phyloP scores from a whole-genome alignment of 73 alveolate species.

The Urostyla sp. region DNA sequence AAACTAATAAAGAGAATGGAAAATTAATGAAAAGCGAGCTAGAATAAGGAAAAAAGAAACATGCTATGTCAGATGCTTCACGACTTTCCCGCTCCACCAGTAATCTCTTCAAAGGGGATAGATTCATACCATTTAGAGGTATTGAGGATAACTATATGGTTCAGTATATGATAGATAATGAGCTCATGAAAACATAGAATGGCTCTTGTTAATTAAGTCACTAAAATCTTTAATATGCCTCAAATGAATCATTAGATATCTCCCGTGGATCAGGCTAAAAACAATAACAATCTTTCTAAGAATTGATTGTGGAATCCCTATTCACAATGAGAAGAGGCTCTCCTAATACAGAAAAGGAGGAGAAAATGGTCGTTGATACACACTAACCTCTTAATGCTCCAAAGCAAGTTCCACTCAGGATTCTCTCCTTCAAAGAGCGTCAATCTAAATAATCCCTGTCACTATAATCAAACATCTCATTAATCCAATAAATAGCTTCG shows the following conservation, averaged over 20 bases:
- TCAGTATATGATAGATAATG: conserved; percentile 22
- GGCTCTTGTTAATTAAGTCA: not conserved
- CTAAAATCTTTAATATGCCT: not conserved
- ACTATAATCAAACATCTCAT: conserved; percentile 9
- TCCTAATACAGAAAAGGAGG: conserved; percentile 31
- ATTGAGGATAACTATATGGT: conserved; percentile 35
- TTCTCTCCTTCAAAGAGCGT: conserved; percentile 49
- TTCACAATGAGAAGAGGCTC: conserved; percentile 38
- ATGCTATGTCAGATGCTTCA: too few species aligned
- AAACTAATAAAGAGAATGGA: too few species aligned
- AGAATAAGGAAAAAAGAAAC: too few species aligned
- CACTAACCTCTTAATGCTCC: too few species aligned
- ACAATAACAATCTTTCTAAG: conserved; percentile 30
- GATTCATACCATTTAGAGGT: conserved; percentile 59
- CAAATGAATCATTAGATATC: not conserved
- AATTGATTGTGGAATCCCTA: conserved; percentile 23
- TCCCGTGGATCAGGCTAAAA: conserved; percentile 43
- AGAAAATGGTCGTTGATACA: too few species aligned
- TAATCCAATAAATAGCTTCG: conserved; percentile 28
- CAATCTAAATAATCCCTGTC: conserved; percentile 26
- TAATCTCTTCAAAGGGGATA: conserved; percentile 23
- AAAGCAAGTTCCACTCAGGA: conserved; percentile 3
- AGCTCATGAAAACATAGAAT: not conserved
- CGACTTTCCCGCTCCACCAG: conserved; percentile 32
- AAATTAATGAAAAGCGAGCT: too few species aligned